Base-by-base conservation (phyloP, 768 basidiomycete genomes). In the Kwoniella pini region DNA sequence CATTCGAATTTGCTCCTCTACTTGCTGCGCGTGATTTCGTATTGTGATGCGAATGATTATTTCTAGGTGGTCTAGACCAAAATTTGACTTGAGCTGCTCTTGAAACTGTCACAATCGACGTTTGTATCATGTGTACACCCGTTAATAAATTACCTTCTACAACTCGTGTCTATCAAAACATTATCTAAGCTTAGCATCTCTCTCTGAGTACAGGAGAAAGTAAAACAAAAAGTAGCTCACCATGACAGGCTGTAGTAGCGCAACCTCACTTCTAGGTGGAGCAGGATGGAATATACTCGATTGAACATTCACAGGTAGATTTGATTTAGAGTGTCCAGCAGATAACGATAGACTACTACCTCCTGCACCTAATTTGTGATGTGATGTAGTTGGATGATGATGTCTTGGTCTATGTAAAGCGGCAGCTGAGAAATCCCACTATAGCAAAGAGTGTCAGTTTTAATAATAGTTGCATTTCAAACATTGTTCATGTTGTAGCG, bases 341-440 rank as follows among this genome's bases (percentile, higher is more conserved):
- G 84, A 84, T 9, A 94, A 80, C 0, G 92, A 94, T 21, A 90
- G 76, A 0, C 85, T 86, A 12, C 91, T 91, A 11, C 89, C 85
- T 81, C 45, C 40, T 27, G 89, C 84, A 12, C 90, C 89, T 73
- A 87, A 81, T 36, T 89, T 86, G 54, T 88, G 87, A 57, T 89
- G 85, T 38, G 77, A 73, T 3, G 62, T 40, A 31, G 60, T 64
- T 2, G 68, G 62, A 24, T 76, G 70, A 31, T 76, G 69, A 44
- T 86, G 80, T 76, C 93, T 90, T 24, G 92, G 91, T 59, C 92
- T 83, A 72, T 95, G 93, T n/a, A 96, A 80, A 4, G 87, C 86
- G 26, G 91, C 90, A 65, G 88, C 89, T 3, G 88, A 92, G 74
- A 95, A 96, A 77, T 94, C 93, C 93, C 93, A 97, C 90, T 92